Conservation (phyloP, 352 stramenopile genomes). For the Phytophthora macrochlamydospora region DNA sequence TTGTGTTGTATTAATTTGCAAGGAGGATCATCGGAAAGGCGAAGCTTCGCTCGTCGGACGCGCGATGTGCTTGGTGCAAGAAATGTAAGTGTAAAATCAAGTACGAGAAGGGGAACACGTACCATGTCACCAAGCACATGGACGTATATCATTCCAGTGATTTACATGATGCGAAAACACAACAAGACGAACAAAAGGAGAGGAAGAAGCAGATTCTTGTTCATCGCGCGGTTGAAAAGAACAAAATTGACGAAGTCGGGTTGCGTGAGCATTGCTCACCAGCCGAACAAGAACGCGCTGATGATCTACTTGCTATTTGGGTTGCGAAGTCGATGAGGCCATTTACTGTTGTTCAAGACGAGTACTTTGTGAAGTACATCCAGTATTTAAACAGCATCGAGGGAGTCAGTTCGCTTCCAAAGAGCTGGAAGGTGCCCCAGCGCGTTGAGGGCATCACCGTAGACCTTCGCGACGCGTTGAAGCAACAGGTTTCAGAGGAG, state of each 20-base stretch:
- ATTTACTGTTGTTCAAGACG: slow-evolving; percentile 4
- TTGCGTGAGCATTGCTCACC: neutral
- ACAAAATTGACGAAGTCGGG: neutral
- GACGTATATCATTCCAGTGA: neutral
- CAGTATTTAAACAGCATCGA: neutral
- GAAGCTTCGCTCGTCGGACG: neutral
- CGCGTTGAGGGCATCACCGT: neutral
- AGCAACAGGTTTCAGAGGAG: neutral
- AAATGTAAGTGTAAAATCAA: neutral
- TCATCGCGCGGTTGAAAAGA: neutral
- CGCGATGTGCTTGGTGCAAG: neutral
- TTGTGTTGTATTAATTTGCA: neutral
- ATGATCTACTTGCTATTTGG: neutral
- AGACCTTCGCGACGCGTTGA: neutral
- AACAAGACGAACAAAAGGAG: neutral
- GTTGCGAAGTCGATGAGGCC: neutral
- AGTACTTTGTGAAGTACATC: neutral
- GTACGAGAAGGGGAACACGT: neutral
- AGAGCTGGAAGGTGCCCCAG: neutral
- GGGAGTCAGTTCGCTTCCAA: neutral
- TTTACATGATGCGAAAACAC: neutral
- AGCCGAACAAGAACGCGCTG: neutral
- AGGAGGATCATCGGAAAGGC: neutral
- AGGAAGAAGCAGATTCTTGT: neutral
- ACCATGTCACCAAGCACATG: neutral